A percentile compares a stretch with the other conserved stretches of the same genome.
Conservation (phyloP, 2,329 filamentous ascomycete species). For the Hypoxylon sp. region DNA sequence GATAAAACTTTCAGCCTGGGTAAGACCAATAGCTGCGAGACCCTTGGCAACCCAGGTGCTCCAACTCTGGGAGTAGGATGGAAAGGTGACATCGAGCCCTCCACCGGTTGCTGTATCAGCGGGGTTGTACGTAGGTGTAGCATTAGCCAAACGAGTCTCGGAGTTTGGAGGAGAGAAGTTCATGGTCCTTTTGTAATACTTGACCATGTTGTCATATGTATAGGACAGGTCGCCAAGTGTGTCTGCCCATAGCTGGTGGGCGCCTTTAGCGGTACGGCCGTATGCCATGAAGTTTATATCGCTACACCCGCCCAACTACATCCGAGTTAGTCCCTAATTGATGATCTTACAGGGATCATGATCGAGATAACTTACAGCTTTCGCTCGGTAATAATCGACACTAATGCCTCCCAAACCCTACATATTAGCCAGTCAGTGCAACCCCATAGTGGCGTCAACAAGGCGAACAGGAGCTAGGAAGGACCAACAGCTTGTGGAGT, state of each 20-base stretch:
- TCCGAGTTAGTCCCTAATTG: background rate
- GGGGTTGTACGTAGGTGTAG: slow-evolving; percentile 42
- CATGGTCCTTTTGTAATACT: slow-evolving; percentile 39
- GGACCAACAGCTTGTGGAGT: slow-evolving; percentile 42
- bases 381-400: slow-evolving; percentile 46
- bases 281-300: slow-evolving; percentile 49
- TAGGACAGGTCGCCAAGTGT: slow-evolving; percentile 38
- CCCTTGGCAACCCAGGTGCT: slow-evolving; percentile 56
- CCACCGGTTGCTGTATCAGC: slow-evolving; percentile 51
- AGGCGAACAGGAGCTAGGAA: background rate
- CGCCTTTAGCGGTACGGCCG: slow-evolving; percentile 29
- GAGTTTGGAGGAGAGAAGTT: slow-evolving; percentile 39
- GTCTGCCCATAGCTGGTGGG: slow-evolving; percentile 41
- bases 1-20: slow-evolving; percentile 55
- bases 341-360: background rate
- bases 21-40: slow-evolving; percentile 58
- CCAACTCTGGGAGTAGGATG: slow-evolving; percentile 57
- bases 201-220: slow-evolving; percentile 34
- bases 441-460: background rate
- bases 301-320: slow-evolving; percentile 46
- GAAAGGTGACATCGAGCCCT: slow-evolving; percentile 59
- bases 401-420: slow-evolving; percentile 32
- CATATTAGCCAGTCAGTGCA: slow-evolving; percentile 13
- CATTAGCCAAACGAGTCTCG: slow-evolving; percentile 43
- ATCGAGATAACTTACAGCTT: slow-evolving; percentile 21